Conservation (phyloP, 176 grass and related monocot genomes). For the Hordeum marinum region DNA sequence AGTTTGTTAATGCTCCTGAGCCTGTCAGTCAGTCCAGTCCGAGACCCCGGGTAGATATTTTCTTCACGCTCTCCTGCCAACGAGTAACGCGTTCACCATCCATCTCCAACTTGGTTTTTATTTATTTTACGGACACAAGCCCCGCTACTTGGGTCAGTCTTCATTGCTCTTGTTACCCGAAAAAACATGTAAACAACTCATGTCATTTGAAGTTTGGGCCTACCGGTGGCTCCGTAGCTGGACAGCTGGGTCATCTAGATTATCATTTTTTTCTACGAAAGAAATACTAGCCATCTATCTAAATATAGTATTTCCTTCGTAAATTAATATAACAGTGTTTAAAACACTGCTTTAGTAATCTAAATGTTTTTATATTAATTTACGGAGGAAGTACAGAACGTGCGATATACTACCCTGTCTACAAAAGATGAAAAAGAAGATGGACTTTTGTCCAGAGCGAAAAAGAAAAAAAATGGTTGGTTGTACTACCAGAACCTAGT, state of each 20-base stretch:
- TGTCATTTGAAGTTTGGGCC: too few relatives aligned
- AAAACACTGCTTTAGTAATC: too few relatives aligned
- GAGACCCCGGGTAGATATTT: not conserved
- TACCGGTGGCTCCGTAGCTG: too few relatives aligned
- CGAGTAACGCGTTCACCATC: not conserved
- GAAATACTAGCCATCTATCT: too few relatives aligned
- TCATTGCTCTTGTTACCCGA: too few relatives aligned
- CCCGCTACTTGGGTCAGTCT: not conserved
- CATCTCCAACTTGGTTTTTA: not conserved
- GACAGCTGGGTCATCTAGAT: too few relatives aligned
- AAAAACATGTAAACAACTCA: too few relatives aligned
- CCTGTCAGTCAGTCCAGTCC: not conserved
- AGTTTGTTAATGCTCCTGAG: not conserved
- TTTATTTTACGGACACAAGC: not conserved
- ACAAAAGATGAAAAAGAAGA: not conserved
- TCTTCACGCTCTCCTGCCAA: not conserved
- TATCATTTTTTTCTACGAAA: too few relatives aligned
- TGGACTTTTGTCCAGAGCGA: not conserved
- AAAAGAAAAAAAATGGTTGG: not conserved
- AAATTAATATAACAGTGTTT: too few relatives aligned
- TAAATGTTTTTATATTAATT: too few relatives aligned
- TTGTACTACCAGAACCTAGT: not conserved
- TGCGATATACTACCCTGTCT: not conserved
- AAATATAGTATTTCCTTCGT: too few relatives aligned
- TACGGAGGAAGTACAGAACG: too few relatives aligned